Base-by-base conservation (phyloP, 768 basidiomycete species). In the Erythrobasidium yunnanense region DNA sequence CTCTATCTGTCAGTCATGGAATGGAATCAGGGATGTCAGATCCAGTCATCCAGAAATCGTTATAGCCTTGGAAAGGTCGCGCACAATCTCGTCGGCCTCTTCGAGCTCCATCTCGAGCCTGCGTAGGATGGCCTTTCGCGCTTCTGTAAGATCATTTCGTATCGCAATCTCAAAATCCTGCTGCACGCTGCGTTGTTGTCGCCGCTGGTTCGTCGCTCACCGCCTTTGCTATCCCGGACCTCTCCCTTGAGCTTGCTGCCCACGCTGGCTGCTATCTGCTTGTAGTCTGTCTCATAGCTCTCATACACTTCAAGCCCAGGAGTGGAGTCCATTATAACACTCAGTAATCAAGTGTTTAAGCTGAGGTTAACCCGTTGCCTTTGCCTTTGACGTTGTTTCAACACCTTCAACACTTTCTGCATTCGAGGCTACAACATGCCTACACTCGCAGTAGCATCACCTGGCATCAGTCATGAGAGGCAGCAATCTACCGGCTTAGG, bases 21-120 rank as follows among this genome's bases (percentile, higher is more conserved):
- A 42, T 42, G 38, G 11, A 11, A 11, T 11, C 38, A n/a, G 38
- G n/a, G n/a, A n/a, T 42, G 38, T 42, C 38, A 42, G 38, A n/a
- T n/a, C n/a, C n/a, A n/a, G n/a, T n/a, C n/a, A 5, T 20, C 5
- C 42, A 45, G 18, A 13, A 8, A 52, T 25, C 8, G 25, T 20
- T 25, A 52, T 13, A 23, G 50, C 20, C 13, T 8, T 52, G 18
- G 15, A 8, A 52, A 46, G 6, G 18, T 6, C 15, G 73, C 83
- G 52, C 72, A 87, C 92, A 83, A 96, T 90, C 80, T 97, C 95
- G 71, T 95, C 92, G 0, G 92, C 93, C 77, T 99, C 95, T 75
- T 99, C 95, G 3, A 99, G 79, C 75, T 97, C 93, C 83, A 91
- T 89, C 74, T 92, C 88, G 23, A 88, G 87, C 68, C 88, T 81